Conservation (phyloP, 2,329 filamentous ascomycete genomes). For the Venturia asperata region DNA sequence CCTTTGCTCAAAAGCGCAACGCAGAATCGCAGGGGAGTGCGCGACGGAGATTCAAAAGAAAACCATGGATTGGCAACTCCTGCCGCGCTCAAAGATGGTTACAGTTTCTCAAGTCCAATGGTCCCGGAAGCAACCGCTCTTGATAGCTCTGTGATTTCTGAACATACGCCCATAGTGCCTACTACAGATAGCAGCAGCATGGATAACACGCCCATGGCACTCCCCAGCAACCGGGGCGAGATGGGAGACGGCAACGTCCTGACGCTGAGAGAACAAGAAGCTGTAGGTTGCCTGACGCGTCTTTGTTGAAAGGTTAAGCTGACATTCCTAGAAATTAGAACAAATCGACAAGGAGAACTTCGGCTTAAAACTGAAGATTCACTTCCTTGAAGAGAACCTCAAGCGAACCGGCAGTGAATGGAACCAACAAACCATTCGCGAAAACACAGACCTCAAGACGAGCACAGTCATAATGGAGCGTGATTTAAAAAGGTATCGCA, state of each 20-base stretch:
- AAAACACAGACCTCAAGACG: slow-evolving; percentile 95
- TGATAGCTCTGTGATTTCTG: slow-evolving; percentile 49
- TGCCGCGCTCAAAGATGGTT: slow-evolving; percentile 53
- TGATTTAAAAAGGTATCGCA: slow-evolving; percentile 80
- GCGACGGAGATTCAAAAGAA: slow-evolving; percentile 30
- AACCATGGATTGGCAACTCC: slow-evolving; percentile 56
- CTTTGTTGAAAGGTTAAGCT: not conserved
- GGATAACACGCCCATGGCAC: slow-evolving; percentile 67
- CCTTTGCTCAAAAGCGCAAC: slow-evolving; percentile 80
- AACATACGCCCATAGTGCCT: slow-evolving; percentile 68
- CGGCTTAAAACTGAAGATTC: slow-evolving; percentile 90
- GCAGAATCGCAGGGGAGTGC: slow-evolving; percentile 52
- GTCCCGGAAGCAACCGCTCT: slow-evolving; percentile 72
- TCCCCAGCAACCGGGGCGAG: slow-evolving; percentile 56
- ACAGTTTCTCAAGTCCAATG: slow-evolving; percentile 64
- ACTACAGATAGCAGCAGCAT: slow-evolving; percentile 71
- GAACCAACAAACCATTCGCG: slow-evolving; percentile 79
- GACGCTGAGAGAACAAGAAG: slow-evolving; percentile 89
- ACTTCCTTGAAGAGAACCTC: slow-evolving; percentile 88
- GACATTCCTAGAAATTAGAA: slow-evolving; percentile 59
- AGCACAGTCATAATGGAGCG: slow-evolving; percentile 83
- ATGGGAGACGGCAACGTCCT: slow-evolving; percentile 74
- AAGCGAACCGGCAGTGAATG: slow-evolving; percentile 82
- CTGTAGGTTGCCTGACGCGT: slow-evolving; percentile 45
- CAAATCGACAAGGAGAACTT: slow-evolving; percentile 99